Base-by-base conservation (phyloP, 768 basidiomycete genomes). In the Tricholoma saponaceum region DNA sequence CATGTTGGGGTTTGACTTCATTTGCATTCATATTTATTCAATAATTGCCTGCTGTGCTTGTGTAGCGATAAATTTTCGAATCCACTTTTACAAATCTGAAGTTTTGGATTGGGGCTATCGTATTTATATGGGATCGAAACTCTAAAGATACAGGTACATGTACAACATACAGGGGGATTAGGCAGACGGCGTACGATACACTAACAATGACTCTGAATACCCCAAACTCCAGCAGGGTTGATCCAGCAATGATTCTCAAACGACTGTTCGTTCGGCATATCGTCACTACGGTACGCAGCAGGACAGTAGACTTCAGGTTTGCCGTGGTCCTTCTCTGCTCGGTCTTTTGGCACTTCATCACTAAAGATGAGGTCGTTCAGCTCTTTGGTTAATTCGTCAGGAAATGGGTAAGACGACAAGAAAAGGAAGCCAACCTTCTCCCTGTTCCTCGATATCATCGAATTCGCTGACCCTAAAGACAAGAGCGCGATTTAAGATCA, bases 201-300 rank as follows among this genome's bases (percentile, higher is more conserved):
- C 23, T 46, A 4, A 5, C 23, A 2, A 14, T 23, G 10, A n/a
- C n/a, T n/a, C n/a, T n/a, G n/a, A 3, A 16, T 28, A 30, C 64
- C 67, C 68, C 67, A 71, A n/a, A 67, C 60, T 2, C 68, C 66
- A 4, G 23, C 26, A 13, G 70, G 70, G 50, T 70, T 71, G 23
- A 71, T 60, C 71, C 68, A 72, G 8, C 66, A 62, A 56, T 69
- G 63, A 20, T 66, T 63, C 26, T 23, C 25, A 16, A 46, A 43
- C 5, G 22, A 39, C 26, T 10, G 13, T 26, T 52, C 57, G 26
- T 2, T 51, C 10, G 46, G 55, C 35, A 16, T 8, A 26, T 4
- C 46, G 2, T 62, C 57, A 39, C 62, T 59, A 18, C 59, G 58
- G 51, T 58, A 49, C 7, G 60, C 51, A 9, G 57, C 33, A 22